Evolutionary conservation across 106 monocot species (phyloP).

Genomic region (Platanthera zijinensis): DNA sequence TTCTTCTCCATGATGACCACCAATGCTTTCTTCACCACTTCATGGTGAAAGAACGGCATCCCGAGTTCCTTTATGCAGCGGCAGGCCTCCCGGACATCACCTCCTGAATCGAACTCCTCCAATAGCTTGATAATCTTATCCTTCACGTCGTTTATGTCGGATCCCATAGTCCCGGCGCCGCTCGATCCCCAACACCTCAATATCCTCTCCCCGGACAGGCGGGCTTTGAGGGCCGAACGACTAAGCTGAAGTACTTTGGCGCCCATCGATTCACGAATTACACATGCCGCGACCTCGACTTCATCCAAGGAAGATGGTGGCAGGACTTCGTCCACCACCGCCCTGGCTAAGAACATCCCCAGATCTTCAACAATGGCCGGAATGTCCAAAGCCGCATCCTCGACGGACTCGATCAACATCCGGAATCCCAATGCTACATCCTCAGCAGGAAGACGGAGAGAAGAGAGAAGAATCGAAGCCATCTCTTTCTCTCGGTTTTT

Average conservation of each 20-base stretch:
- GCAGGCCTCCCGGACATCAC: constrained; percentile 58
- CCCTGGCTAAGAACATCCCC: constrained; percentile 67
- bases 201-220: constrained; percentile 56
- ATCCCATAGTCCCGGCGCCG: constrained; percentile 47
- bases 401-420: constrained; percentile 43
- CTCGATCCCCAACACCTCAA: constrained; percentile 79
- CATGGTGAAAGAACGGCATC: constrained; percentile 88
- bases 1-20: constrained; percentile 64
- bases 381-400: constrained; percentile 58
- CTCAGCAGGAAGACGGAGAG: constrained; percentile 43
- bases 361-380: constrained; percentile 46
- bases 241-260: constrained; percentile 33
- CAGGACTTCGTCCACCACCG: constrained; percentile 72
- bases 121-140: constrained; percentile 62
- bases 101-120: constrained; percentile 67
- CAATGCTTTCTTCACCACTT: constrained; percentile 73
- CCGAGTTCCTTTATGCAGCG: constrained; percentile 78
- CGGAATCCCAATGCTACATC: constrained; percentile 45
- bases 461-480: constrained; percentile 57
- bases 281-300: constrained; percentile 19
- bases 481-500: constrained; percentile 74
- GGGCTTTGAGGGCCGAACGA: constrained; percentile 30
- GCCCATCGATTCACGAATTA: constrained; percentile 17
- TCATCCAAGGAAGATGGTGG: constrained; percentile 52
- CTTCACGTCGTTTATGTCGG: constrained; percentile 64